Evolutionary conservation across 2,329 filamentous ascomycete species (phyloP).

Genomic region (Fusarium coicis): DNA sequence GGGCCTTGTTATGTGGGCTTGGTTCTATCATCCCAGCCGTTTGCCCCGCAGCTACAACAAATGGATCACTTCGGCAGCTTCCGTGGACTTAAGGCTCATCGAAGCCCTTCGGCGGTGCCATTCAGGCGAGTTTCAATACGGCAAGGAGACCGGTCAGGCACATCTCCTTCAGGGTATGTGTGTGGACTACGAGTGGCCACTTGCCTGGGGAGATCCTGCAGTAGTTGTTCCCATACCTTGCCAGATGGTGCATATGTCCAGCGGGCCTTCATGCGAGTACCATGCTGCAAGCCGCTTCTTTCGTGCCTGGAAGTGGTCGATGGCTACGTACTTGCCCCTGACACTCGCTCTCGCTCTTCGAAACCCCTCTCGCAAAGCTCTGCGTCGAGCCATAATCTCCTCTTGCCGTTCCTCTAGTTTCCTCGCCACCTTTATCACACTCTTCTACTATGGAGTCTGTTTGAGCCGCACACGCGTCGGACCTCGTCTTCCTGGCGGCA

Average conservation of each 20-base stretch:
- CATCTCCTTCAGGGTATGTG: constrained; percentile 77
- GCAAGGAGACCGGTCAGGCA: constrained; percentile 76
- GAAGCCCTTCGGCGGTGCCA: constrained; percentile 76
- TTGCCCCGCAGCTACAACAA: constrained; percentile 80
- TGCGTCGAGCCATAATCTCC: constrained; percentile 66
- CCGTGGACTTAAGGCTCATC: constrained; percentile 79
- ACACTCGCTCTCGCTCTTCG: constrained; percentile 72
- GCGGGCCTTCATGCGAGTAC: constrained; percentile 77
- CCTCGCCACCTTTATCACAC: constrained; percentile 77
- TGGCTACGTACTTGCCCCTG: constrained; percentile 80
- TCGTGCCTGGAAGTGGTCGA: constrained; percentile 77
- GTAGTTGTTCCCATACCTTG: constrained; percentile 80
- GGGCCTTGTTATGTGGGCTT: constrained; percentile 87
- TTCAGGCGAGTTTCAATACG: constrained; percentile 74
- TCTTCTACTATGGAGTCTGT: constrained; percentile 90
- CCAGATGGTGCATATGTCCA: constrained; percentile 85
- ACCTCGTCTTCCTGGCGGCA: constrained; percentile 70
- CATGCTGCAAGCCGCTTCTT: constrained; percentile 76
- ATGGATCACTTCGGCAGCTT: constrained; percentile 83
- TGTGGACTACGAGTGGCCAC: constrained; percentile 73
- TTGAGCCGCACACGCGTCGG: constrained; percentile 79
- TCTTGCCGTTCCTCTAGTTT: constrained; percentile 80
- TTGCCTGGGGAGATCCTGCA: constrained; percentile 78
- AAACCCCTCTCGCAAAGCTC: constrained; percentile 56
- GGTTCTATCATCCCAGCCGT: constrained; percentile 79